Percentiles rank a stretch among this genome's conserved stretches.
Conservation (phyloP, 352 stramenopile genomes). For the Phytophthora quininea region DNA sequence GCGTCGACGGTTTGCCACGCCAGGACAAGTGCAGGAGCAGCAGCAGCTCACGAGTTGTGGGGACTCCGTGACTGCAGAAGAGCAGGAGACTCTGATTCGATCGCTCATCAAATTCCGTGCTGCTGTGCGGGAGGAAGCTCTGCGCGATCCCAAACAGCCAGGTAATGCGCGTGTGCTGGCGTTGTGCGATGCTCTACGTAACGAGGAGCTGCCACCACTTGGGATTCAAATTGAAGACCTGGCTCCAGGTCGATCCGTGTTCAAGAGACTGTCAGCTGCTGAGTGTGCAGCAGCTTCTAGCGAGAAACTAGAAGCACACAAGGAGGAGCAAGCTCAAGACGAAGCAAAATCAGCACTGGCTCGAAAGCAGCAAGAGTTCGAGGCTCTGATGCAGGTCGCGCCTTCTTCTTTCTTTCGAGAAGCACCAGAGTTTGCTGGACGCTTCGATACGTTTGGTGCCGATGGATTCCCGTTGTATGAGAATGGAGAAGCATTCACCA, state of each 20-base stretch:
- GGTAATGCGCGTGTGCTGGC: constrained; percentile 53
- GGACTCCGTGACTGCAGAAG: constrained; percentile 24
- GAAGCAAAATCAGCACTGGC: constrained; percentile 14
- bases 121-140: constrained; percentile 57
- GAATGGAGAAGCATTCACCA: constrained; percentile 49
- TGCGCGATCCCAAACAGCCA: constrained; percentile 48
- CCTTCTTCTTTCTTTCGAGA: constrained; percentile 58
- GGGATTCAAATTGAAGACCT: constrained; percentile 80
- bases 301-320: constrained; percentile 12
- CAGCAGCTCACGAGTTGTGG: constrained; percentile 7
- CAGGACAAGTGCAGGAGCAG: constrained; percentile 28
- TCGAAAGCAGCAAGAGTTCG: constrained; percentile 63
- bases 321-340: constrained; percentile 6
- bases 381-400: constrained; percentile 71
- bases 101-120: constrained; percentile 71
- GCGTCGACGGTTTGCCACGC: constrained; percentile 28
- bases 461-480: constrained; percentile 65
- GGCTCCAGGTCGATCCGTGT: constrained; percentile 59
- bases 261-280: constrained; percentile 55
- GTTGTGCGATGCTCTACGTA: constrained; percentile 69
- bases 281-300: constrained; percentile 35
- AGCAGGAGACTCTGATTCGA: constrained; percentile 45
- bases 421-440: constrained; percentile 49
- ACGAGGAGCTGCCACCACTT: constrained; percentile 54
- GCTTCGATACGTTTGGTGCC: constrained; percentile 60